phyloP scores from a whole-genome alignment of 2,329 filamentous ascomycete species.

The Arthroderma uncinatum region DNA sequence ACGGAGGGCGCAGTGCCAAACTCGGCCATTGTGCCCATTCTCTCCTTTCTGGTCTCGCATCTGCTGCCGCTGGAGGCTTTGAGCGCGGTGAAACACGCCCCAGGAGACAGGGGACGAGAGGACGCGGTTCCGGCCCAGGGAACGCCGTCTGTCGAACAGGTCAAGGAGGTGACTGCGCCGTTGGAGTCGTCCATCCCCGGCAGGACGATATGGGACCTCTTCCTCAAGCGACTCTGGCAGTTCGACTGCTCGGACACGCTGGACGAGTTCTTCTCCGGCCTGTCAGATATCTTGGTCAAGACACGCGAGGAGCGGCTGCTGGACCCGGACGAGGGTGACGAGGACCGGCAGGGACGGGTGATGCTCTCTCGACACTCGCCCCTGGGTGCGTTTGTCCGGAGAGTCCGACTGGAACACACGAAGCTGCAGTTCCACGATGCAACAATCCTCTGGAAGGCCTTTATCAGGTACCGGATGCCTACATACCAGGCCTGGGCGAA shows the following conservation, averaged over 20 bases:
- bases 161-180: conserved; percentile 38
- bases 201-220: conserved; percentile 74
- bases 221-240: conserved; percentile 70
- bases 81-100: conserved; percentile 10
- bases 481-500: conserved; percentile 53
- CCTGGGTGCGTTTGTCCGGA: conserved; percentile 67
- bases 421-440: conserved; percentile 69
- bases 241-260: conserved; percentile 72
- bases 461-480: conserved; percentile 68
- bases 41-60: conserved; percentile 68
- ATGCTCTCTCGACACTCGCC: conserved; percentile 63
- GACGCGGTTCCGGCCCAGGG: not conserved
- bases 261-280: conserved; percentile 60
- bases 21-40: conserved; percentile 58
- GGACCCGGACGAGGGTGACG: conserved; percentile 43
- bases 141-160: conserved; percentile 31
- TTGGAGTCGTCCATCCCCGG: conserved; percentile 53
- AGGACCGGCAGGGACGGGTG: conserved; percentile 41
- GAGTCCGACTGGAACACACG: conserved; percentile 67
- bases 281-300: conserved; percentile 49
- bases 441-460: conserved; percentile 67
- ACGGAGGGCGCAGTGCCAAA: conserved; percentile 57
- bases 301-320: conserved; percentile 50
- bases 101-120: conserved; percentile 2
- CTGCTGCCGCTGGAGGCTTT: conserved; percentile 35